phyloP scores from a whole-genome alignment of 768 basidiomycete species.

The Pisolithus tinctorius region DNA sequence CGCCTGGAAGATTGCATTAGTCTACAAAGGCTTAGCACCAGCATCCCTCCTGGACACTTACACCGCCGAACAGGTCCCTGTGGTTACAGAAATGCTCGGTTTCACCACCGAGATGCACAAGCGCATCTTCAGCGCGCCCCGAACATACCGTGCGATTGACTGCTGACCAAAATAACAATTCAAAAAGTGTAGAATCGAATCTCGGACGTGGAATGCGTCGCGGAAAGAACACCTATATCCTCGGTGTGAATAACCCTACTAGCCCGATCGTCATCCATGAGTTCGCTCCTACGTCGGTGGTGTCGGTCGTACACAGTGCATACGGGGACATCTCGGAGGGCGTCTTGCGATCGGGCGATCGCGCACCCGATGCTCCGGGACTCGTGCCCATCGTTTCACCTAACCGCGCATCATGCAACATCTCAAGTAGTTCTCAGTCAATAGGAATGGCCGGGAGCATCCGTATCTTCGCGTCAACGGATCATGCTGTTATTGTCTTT shows the following conservation, averaged over 20 bases:
- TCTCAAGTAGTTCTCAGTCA: too few relatives aligned
- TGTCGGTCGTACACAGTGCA: neutral
- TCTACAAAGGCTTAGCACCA: conserved; percentile 31
- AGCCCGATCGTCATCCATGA: conserved; percentile 20
- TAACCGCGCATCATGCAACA: too few relatives aligned
- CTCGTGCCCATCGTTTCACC: neutral
- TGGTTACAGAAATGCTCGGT: conserved; percentile 40
- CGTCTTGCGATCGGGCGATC: neutral
- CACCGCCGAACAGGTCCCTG: conserved; percentile 37
- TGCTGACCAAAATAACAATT: neutral
- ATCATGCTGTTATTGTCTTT: conserved; percentile 40
- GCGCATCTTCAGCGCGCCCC: too few relatives aligned
- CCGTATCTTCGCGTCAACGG: neutral
- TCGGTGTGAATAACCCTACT: conserved; percentile 20
- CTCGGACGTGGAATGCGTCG: neutral
- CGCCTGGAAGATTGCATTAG: conserved; percentile 40
- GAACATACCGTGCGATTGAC: neutral
- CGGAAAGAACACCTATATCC: conserved; percentile 8
- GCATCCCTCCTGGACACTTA: conserved; percentile 35
- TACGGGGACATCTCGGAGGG: neutral
- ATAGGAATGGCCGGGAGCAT: too few relatives aligned
- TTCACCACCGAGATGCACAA: conserved; percentile 25
- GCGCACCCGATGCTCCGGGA: neutral
- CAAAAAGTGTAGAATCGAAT: neutral
- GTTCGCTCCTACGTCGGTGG: neutral